These are phyloP conservation scores for Barnettozyma wickerhamii DNA, from an alignment of 805 yeast genomes.

Conservation along the genomic window DNA sequence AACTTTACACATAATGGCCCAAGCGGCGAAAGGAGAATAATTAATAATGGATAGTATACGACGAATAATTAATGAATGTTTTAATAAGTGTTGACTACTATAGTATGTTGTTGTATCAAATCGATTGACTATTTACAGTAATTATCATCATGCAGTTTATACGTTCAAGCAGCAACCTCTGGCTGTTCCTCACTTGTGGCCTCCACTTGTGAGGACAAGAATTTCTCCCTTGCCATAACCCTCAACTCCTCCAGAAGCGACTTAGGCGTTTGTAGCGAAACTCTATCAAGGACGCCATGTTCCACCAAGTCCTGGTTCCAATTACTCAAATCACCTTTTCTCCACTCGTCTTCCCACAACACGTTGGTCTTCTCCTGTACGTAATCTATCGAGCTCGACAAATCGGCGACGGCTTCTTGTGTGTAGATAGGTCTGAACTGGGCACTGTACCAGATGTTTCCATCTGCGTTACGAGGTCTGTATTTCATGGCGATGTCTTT, in stretches of 20 bases:
- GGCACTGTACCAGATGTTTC: constrained; percentile 81
- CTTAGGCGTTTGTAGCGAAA: constrained; percentile 58
- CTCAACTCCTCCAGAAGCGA: constrained; percentile 58
- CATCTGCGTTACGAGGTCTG: constrained; percentile 70
- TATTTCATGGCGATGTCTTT: constrained; percentile 56
- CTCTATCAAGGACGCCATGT: constrained; percentile 56
- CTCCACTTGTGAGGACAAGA: constrained; percentile 8
- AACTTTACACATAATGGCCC: background rate
- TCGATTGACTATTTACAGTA: background rate
- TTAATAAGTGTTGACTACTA: no score
- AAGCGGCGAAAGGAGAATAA: background rate
- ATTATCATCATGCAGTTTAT: background rate
- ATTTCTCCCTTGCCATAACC: constrained; percentile 26
- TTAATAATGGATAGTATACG: background rate
- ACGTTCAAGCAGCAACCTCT: background rate
- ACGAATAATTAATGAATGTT: background rate
- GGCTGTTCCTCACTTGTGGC: background rate
- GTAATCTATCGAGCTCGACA: constrained; percentile 64
- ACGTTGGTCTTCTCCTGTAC: constrained; percentile 41
- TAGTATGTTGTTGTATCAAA: no score
- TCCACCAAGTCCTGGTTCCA: constrained; percentile 61
- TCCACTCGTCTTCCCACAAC: constrained; percentile 84
- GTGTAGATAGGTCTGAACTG: constrained; percentile 88
- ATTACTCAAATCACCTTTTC: constrained; percentile 72
- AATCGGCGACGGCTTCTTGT: constrained; percentile 88